Percentiles rank a stretch among this genome's conserved stretches.
phyloP scores from a whole-genome alignment of 1,284 basidiomycete species.

The Sparassis latifolia region DNA sequence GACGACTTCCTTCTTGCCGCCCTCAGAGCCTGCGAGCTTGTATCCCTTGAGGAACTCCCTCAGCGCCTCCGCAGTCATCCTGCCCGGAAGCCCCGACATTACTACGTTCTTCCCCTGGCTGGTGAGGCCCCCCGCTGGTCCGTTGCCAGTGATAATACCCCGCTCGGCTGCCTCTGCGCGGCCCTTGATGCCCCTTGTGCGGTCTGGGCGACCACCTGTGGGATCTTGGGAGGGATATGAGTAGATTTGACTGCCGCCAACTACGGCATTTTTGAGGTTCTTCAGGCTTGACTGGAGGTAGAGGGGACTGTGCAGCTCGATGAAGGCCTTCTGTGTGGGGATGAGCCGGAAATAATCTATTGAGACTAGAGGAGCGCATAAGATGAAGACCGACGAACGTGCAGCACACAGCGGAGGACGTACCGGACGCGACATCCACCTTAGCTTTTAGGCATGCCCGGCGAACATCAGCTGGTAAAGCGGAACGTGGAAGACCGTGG shows the following conservation, averaged over 20 bases:
- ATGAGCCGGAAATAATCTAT: conserved; percentile 54
- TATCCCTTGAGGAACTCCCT: conserved; percentile 36
- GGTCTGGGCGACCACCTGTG: conserved; percentile 8
- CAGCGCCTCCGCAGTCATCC: conserved; percentile 29
- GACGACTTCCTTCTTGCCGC: conserved; percentile 34
- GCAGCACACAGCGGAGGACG: conserved; percentile 9
- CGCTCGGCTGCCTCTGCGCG: conserved; percentile 33
- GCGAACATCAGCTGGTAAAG: conserved; percentile 49
- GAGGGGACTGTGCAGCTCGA: conserved; percentile 43
- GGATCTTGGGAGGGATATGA: conserved; percentile 12
- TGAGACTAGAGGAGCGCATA: conserved; percentile 35
- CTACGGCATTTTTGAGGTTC: conserved; percentile 32
- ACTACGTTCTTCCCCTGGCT: conserved; percentile 47
- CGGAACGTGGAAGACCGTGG: conserved; percentile 41
- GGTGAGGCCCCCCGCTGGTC: conserved; percentile 43
- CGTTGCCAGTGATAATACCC: conserved; percentile 39
- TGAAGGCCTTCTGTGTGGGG: conserved; percentile 48
- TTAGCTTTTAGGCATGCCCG: conserved; percentile 40
- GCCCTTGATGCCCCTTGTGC: conserved; percentile 37
- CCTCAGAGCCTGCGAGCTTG: conserved; percentile 33
- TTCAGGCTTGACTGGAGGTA: conserved; percentile 36
- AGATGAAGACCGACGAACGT: no score
- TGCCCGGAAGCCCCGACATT: conserved; percentile 55
- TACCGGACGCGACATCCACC: conserved; percentile 49
- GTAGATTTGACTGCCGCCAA: conserved; percentile 38